Percentiles rank a stretch among this genome's conserved stretches.
Evolutionary conservation across 2,329 filamentous ascomycete species (phyloP).

Genomic region (Plenodomus lindquistii): DNA sequence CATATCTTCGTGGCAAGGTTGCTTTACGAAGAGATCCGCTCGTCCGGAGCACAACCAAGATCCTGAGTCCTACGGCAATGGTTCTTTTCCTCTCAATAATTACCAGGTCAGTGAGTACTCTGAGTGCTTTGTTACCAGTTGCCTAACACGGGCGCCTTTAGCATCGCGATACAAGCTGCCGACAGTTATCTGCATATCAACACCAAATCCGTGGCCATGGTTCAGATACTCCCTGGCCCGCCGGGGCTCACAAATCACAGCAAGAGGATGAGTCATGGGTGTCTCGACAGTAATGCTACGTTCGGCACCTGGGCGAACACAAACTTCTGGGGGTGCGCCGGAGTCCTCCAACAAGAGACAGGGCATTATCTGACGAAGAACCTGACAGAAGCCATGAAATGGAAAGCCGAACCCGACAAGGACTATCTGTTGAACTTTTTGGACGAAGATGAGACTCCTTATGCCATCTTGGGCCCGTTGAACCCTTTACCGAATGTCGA

Average conservation of each 20-base stretch:
- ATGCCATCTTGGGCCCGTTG: not conserved
- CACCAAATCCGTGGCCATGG: not conserved
- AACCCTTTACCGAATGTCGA: not conserved
- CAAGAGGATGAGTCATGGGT: not conserved
- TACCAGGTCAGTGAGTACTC: not conserved
- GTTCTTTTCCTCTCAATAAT: not conserved
- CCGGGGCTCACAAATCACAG: not conserved
- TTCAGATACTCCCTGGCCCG: not conserved
- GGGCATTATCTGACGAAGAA: not conserved
- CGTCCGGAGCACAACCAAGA: not conserved
- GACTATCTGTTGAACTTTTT: not conserved
- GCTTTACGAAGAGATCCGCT: not conserved
- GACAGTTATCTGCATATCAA: conserved; percentile 8
- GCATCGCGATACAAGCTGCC: conserved; percentile 3
- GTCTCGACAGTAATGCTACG: not conserved
- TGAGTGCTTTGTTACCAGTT: no score
- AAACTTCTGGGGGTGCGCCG: not conserved
- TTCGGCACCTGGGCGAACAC: not conserved
- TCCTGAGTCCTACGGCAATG: not conserved
- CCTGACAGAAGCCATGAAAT: not conserved
- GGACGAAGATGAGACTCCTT: not conserved
- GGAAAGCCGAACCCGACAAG: not conserved
- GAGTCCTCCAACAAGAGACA: not conserved
- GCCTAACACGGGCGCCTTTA: not conserved
- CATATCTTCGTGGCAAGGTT: not conserved